Conservation (phyloP, 441 rosid species). For the Gossypium lobatum region DNA sequence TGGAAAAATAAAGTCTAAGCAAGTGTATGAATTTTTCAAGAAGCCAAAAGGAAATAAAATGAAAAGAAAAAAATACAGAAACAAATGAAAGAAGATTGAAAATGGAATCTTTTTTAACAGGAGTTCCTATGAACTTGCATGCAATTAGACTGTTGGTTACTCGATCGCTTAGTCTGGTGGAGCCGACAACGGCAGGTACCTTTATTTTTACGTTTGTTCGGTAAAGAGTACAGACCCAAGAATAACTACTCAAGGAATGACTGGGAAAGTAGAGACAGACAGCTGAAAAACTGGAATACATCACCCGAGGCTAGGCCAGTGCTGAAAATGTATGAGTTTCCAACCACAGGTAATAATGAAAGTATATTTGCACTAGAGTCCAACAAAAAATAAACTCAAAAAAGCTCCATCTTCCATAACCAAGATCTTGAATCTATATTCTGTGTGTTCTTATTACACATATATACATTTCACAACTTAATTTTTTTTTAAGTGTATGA, state of each 20-base stretch:
- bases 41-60: slow-evolving; percentile 59
- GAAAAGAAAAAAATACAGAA: slow-evolving; percentile 35
- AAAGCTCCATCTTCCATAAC: too few relatives aligned
- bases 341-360: too few relatives aligned
- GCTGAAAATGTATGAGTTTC: too few relatives aligned
- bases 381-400: too few relatives aligned
- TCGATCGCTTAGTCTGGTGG: too few relatives aligned
- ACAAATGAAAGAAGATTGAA: slow-evolving; percentile 20
- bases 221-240: neutral
- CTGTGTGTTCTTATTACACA: too few relatives aligned
- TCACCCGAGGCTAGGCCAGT: too few relatives aligned
- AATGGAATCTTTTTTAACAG: slow-evolving; percentile 2
- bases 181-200: neutral
- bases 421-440: too few relatives aligned
- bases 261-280: neutral
- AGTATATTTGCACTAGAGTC: too few relatives aligned
- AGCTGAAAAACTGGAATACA: too few relatives aligned
- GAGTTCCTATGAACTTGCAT: slow-evolving; percentile 34
- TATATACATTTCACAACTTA: too few relatives aligned
- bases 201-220: neutral
- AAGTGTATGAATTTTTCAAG: slow-evolving; percentile 49
- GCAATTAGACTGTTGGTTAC: slow-evolving; percentile 14
- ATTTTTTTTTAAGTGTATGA: too few relatives aligned
- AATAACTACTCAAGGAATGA: neutral
- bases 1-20: slow-evolving; percentile 30